phyloP scores from a whole-genome alignment of 1,139 yeast genomes.

The Geotrichum phurueaensis region DNA sequence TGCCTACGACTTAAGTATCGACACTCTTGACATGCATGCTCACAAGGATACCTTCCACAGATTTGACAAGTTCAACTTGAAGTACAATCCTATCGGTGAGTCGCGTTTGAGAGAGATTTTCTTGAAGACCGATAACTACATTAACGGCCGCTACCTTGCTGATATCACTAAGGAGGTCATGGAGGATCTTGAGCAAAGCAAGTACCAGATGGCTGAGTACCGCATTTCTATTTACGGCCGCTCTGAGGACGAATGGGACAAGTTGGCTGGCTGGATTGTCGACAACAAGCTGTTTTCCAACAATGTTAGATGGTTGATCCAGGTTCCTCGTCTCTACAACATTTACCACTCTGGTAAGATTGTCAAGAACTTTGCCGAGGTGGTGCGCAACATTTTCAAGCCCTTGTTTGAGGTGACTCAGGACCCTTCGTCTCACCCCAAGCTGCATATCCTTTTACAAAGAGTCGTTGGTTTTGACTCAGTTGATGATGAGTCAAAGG shows the following conservation, averaged over 20 bases:
- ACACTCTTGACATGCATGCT: slow-evolving; percentile 98
- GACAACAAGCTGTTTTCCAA: slow-evolving; percentile 88
- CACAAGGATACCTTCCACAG: slow-evolving; percentile 97
- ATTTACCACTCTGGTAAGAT: slow-evolving; percentile 73
- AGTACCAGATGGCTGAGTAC: slow-evolving; percentile 95
- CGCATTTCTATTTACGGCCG: slow-evolving; percentile 94
- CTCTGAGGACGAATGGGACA: slow-evolving; percentile 87
- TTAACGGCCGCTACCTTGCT: slow-evolving; percentile 82
- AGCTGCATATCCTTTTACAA: slow-evolving; percentile 77
- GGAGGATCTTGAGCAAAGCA: slow-evolving; percentile 84
- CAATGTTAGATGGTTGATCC: slow-evolving; percentile 95
- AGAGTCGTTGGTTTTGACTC: slow-evolving; percentile 97
- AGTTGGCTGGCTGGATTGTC: slow-evolving; percentile 87
- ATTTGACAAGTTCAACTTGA: slow-evolving; percentile 93
- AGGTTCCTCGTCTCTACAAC: slow-evolving; percentile 89
- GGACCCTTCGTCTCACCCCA: slow-evolving; percentile 82
- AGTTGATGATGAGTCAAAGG: slow-evolving; percentile 95
- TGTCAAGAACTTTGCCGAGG: slow-evolving; percentile 67
- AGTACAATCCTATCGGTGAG: slow-evolving; percentile 97
- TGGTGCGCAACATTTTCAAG: slow-evolving; percentile 68
- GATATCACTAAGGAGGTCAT: slow-evolving; percentile 91
- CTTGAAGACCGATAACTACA: slow-evolving; percentile 88
- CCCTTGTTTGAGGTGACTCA: slow-evolving; percentile 91
- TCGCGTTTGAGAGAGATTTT: slow-evolving; percentile 93
- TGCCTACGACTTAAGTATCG: slow-evolving; percentile 92